A percentile compares a stretch with the other conserved stretches of the same genome.
These are phyloP conservation scores for Claviceps sp. DNA, from an alignment of 2,329 filamentous ascomycete genomes.

Conservation along the genomic window DNA sequence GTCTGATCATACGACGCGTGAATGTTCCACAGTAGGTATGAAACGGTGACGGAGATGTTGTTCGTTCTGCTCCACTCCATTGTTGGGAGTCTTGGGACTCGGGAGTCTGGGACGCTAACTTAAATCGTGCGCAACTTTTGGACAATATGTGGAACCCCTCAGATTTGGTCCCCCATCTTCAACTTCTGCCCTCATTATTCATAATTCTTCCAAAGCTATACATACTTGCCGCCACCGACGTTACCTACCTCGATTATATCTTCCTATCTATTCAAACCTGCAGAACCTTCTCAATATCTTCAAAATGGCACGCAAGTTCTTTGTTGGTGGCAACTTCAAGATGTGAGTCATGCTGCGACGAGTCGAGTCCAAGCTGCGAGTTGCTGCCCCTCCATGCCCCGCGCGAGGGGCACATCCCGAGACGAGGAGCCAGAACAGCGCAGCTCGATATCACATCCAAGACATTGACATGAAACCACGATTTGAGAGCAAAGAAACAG, in stretches of 20 bases:
- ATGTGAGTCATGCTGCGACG: constrained; percentile 48
- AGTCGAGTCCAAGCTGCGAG: constrained; percentile 1
- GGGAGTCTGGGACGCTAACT: not conserved
- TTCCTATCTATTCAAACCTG: not conserved
- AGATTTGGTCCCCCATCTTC: not conserved
- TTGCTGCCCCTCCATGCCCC: constrained; percentile 14
- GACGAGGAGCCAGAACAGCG: constrained; percentile 16
- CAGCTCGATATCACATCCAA: constrained; percentile 7
- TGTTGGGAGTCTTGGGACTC: not conserved
- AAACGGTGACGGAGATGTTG: not conserved
- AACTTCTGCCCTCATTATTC: not conserved
- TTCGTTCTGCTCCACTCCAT: not conserved
- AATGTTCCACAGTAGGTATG: not conserved
- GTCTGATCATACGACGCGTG: not conserved
- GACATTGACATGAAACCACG: not conserved
- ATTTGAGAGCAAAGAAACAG: not conserved
- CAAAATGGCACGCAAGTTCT: constrained; percentile 84
- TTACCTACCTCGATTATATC: not conserved
- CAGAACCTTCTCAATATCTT: not conserved
- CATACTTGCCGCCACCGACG: not conserved
- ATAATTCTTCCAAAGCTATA: not conserved
- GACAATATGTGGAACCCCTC: not conserved
- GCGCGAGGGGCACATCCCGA: constrained; percentile 6
- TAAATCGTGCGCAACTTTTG: not conserved
- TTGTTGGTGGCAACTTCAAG: constrained; percentile 99